Evolutionary conservation across 2,329 filamentous ascomycete species (phyloP), one percentile per base, ranked within the genome.

Genomic region (Botrytis porri): DNA sequence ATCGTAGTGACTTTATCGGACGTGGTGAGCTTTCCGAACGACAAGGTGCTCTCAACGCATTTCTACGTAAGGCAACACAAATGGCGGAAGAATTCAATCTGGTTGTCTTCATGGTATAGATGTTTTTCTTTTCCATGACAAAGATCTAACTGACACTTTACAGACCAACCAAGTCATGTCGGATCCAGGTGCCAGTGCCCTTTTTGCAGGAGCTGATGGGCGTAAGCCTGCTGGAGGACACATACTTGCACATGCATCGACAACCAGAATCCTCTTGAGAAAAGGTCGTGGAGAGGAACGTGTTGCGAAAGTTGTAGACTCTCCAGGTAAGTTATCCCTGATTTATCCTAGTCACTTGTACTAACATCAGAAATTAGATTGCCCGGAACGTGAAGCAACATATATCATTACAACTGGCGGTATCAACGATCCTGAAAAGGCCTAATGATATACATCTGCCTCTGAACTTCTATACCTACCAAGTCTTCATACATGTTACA

Each of bases 71-170:
- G 80, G 82, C 91, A 63, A 86, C 87, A 22, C 88, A 90, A 79
- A 89, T 91, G 83, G 89, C 90, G 54, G 89, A 91, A 82, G 90
- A 92, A 78, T 92, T 92, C 83, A 92, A 92, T 78, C 83, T 92
- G 73, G 88, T 87, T 66, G 88, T 90, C 67, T 82, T 90, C 73
- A 88, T 90, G 86, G 87, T 88, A 80, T 86, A 87, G 88, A 79
- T 75, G 79, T 54, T 57, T 61, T 20, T 18, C 25, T 45, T 48
- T 48, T 57, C 29, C 35, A 57, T 22, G 37, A 29, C 35, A 57
- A 39, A 20, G 48, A 51, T 41, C 9, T 18, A 25, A 25, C 61
- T 74, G 25, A 75, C 41, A 41, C 2, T 39, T 29, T 60, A 8
- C 41, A 88, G 88, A 92, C 90, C 70, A 92, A 92, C 76, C 90